These are phyloP conservation scores for Albophoma yamanashiensis DNA, from an alignment of 2,329 filamentous ascomycete genomes.

Conservation along the genomic window DNA sequence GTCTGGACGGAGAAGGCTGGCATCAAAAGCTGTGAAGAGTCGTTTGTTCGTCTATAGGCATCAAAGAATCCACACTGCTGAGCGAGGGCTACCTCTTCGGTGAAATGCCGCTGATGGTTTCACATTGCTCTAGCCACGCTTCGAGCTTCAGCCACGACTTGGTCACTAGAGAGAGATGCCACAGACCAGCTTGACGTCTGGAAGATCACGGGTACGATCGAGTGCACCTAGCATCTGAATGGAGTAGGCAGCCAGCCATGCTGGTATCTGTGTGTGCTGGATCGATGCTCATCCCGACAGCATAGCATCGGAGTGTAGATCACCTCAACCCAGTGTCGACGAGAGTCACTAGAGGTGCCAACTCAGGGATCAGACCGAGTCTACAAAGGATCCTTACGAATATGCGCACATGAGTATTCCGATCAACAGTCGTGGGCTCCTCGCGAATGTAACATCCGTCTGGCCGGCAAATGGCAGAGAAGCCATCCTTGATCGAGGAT, in stretches of 20 bases:
- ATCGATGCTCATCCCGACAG: neutral
- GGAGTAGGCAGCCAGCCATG: neutral
- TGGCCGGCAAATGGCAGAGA: neutral
- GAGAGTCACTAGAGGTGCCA: neutral
- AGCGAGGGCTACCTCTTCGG: neutral
- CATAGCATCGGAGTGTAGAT: neutral
- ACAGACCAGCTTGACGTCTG: neutral
- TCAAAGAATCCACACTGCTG: neutral
- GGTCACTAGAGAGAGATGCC: neutral
- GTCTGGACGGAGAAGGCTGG: no score
- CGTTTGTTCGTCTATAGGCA: neutral
- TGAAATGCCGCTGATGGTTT: neutral
- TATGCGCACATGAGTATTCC: neutral
- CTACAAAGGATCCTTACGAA: neutral
- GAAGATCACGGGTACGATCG: neutral
- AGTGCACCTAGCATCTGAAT: neutral
- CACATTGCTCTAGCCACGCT: neutral
- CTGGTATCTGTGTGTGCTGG: neutral
- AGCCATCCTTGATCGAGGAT: neutral
- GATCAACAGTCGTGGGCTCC: neutral
- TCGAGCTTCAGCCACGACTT: neutral
- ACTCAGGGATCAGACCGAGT: neutral
- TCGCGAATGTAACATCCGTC: neutral
- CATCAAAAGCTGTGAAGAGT: neutral
- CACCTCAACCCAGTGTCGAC: neutral